These are phyloP conservation scores for Hypoxylon sp. DNA, from an alignment of 2,329 filamentous ascomycete species.

Conservation along the genomic window DNA sequence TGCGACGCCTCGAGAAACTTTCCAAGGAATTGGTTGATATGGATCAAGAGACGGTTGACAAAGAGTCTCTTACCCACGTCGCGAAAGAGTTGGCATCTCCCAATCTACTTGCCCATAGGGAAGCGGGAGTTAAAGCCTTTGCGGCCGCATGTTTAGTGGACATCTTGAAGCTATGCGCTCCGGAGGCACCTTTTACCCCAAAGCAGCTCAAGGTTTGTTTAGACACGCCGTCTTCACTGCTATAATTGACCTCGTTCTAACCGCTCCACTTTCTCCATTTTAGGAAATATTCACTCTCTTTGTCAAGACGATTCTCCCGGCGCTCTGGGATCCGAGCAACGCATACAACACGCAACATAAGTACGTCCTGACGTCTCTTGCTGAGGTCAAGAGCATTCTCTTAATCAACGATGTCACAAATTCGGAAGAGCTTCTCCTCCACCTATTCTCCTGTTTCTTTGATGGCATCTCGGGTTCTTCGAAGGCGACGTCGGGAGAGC, in stretches of 20 bases:
- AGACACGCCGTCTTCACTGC: constrained; percentile 2
- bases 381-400: constrained; percentile 94
- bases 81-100: constrained; percentile 87
- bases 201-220: constrained; percentile 86
- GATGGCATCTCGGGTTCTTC: constrained; percentile 88
- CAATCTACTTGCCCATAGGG: constrained; percentile 90
- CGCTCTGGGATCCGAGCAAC: constrained; percentile 87
- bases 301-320: constrained; percentile 84
- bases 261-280: constrained; percentile 19
- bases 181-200: constrained; percentile 92
- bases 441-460: constrained; percentile 90
- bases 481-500: constrained; percentile 81
- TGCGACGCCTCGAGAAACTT: constrained; percentile 84
- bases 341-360: constrained; percentile 95
- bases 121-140: constrained; percentile 92
- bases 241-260: constrained; percentile 42
- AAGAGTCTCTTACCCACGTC: constrained; percentile 85
- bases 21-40: constrained; percentile 86
- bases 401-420: constrained; percentile 90
- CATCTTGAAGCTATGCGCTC: constrained; percentile 91
- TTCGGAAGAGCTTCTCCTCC: constrained; percentile 82
- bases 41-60: constrained; percentile 88
- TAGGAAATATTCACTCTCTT: constrained; percentile 96
- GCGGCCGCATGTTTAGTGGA: constrained; percentile 92
- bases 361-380: constrained; percentile 89